Base-by-base conservation (phyloP, 2,329 filamentous ascomycete genomes). In the Arachnomyces sp. region DNA sequence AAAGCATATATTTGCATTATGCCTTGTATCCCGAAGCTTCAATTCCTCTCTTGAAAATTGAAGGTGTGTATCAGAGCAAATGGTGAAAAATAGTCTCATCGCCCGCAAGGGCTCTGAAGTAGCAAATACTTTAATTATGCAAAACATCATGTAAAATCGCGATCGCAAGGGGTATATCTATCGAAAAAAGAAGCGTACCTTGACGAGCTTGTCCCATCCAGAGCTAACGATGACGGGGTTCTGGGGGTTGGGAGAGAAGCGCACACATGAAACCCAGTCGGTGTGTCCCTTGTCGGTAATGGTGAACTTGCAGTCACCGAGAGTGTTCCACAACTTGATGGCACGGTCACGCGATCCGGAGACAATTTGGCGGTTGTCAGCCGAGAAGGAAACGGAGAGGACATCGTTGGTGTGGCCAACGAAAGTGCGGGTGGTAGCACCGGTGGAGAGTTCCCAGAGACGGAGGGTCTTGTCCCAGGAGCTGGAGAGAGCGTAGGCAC, bases 251-350 rank as follows among this genome's bases (percentile, higher is more conserved):
- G 92, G 92, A 74, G 85, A 93, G 85, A 98, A 98, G 72, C 92
- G 84, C 59, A 98, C 92, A 78, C 90, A 96, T 51, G 90, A 95
- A 59, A 94, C 92, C 92, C 92, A 98, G 74, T 98, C 92, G 72
- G 87, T 87, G 81, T 98, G 92, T 68, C 92, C 92, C 84, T 98
- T 98, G 70, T 98, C 92, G 73, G 87, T 94, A 79, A 98, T 96
- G 77, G 90, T 98, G 83, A 82, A 98, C 81, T 98, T 98, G 89
- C 92, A 98, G 82, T 98, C 92, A 74, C 92, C 92, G 56, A 98
- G 87, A 61, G 92, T 98, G 81, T 98, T 98, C 92, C 92, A 98
- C 63, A 98, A 83, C 86, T 96, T 98, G 81, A 98, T 96, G 65
- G 85, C 87, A 70, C 88, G 84, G 79, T 98, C 92, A 70, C 92